These are phyloP conservation scores for Dissophora ornata DNA, from an alignment of 192 early-diverging fungal species.

Conservation along the genomic window DNA sequence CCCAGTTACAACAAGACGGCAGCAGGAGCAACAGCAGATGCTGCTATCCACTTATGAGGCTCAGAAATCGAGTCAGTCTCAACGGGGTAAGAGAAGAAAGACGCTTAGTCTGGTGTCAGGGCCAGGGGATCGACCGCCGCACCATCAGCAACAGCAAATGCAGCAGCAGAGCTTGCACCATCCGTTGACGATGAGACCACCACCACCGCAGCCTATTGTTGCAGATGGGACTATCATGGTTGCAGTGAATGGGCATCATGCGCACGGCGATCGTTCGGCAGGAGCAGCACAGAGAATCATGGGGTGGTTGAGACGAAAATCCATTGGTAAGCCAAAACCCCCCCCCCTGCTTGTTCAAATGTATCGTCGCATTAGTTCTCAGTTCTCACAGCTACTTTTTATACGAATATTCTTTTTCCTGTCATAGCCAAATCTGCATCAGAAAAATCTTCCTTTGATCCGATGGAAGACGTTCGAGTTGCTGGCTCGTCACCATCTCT, in stretches of 20 bases:
- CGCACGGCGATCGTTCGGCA: constrained; percentile 13
- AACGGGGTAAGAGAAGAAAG: constrained; percentile 46
- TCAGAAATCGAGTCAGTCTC: constrained; percentile 27
- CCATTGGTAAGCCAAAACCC: constrained; percentile 52
- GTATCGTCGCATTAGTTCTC: no score
- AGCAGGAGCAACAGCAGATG: constrained; percentile 1
- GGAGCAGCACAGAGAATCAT: constrained; percentile 76
- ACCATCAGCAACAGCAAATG: constrained; percentile 23
- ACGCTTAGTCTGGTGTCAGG: constrained; percentile 38
- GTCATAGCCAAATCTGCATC: constrained; percentile 31
- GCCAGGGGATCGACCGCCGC: constrained; percentile 20
- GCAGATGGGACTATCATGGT: background rate
- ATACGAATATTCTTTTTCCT: no score
- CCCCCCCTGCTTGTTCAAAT: no score
- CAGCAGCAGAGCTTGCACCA: constrained; percentile 34
- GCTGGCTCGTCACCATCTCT: constrained; percentile 1
- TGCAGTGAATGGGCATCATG: background rate
- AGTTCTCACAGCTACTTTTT: no score
- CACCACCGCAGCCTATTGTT: background rate
- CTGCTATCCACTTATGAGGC: constrained; percentile 7
- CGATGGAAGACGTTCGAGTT: constrained; percentile 14
- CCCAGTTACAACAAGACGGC: constrained; percentile 1
- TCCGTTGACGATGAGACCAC: constrained; percentile 11
- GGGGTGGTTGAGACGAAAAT: constrained; percentile 79
- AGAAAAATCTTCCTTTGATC: constrained; percentile 17